A percentile compares a stretch with the other conserved stretches of the same genome.
phyloP scores from a whole-genome alignment of 768 basidiomycete genomes.

The Trichaptum fuscoviolaceum region DNA sequence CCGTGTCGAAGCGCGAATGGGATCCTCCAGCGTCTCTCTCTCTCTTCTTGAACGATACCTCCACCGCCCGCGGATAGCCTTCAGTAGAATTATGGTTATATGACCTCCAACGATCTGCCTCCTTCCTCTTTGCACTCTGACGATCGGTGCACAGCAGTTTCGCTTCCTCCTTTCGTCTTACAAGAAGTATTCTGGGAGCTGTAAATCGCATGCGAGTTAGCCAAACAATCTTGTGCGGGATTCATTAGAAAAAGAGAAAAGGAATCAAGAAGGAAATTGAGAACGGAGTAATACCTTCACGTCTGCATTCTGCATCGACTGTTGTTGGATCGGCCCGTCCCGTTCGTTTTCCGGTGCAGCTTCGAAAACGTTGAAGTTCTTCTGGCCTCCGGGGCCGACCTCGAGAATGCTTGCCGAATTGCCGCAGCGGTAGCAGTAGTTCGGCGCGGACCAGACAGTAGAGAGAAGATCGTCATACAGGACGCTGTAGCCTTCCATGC shows the following conservation, averaged over 20 bases:
- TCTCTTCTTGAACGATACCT: not conserved
- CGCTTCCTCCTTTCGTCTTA: conserved; percentile 16
- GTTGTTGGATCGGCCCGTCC: conserved; percentile 82
- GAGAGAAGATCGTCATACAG: conserved; percentile 92
- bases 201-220: conserved; percentile 11
- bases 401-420: conserved; percentile 96
- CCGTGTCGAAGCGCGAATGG: not conserved
- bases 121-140: not conserved
- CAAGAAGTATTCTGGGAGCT: conserved; percentile 83
- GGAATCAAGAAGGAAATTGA: conserved; percentile 4
- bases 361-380: conserved; percentile 97
- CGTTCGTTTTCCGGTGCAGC: conserved; percentile 98
- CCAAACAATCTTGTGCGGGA: conserved; percentile 7
- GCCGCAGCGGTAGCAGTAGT: conserved; percentile 98
- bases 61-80: not conserved
- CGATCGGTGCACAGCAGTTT: not conserved
- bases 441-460: conserved; percentile 98
- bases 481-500: conserved; percentile 99
- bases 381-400: conserved; percentile 80
- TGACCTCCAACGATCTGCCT: not conserved
- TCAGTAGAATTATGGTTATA: not conserved
- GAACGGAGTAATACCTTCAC: conserved; percentile 1
- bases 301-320: conserved; percentile 21
- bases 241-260: conserved; percentile 6
- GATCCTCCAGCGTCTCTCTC: not conserved